Evolutionary conservation across 1,284 basidiomycete species (phyloP).

Genomic region (Moesziomyces sp.): DNA sequence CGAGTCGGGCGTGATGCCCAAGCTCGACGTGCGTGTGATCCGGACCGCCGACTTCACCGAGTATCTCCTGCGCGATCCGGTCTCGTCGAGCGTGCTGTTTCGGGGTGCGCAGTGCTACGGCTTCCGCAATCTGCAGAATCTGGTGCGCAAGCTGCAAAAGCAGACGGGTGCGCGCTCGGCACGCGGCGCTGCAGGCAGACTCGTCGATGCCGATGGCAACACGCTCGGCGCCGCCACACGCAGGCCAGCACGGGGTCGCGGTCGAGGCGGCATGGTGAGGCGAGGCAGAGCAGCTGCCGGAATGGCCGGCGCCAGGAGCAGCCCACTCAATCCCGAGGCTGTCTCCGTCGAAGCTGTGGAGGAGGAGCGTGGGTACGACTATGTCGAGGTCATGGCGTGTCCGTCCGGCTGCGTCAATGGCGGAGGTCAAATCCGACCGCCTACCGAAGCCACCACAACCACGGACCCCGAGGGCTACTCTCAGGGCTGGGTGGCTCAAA

Average conservation of each 20-base stretch:
- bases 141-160: constrained; percentile 81
- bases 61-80: constrained; percentile 69
- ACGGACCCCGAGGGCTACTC: constrained; percentile 41
- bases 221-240: constrained; percentile 15
- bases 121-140: constrained; percentile 95
- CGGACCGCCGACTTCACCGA: constrained; percentile 74
- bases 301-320: constrained; percentile 54
- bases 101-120: constrained; percentile 95
- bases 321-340: constrained; percentile 26
- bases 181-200: constrained; percentile 41
- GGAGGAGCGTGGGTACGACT: constrained; percentile 80
- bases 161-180: constrained; percentile 72
- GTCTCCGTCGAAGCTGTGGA: constrained; percentile 10
- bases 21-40: constrained; percentile 56
- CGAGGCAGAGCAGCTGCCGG: constrained; percentile 71
- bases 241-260: constrained; percentile 22
- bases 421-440: constrained; percentile 79
- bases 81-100: constrained; percentile 74
- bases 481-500: constrained; percentile 28
- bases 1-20: constrained; percentile 28
- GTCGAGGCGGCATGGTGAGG: constrained; percentile 67
- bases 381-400: constrained; percentile 99
- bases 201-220: constrained; percentile 37
- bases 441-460: constrained; percentile 13
- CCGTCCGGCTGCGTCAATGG: constrained; percentile 97